Evolutionary conservation across 2,329 filamentous ascomycete species (phyloP).

Genomic region (Exophiala bonariae): DNA sequence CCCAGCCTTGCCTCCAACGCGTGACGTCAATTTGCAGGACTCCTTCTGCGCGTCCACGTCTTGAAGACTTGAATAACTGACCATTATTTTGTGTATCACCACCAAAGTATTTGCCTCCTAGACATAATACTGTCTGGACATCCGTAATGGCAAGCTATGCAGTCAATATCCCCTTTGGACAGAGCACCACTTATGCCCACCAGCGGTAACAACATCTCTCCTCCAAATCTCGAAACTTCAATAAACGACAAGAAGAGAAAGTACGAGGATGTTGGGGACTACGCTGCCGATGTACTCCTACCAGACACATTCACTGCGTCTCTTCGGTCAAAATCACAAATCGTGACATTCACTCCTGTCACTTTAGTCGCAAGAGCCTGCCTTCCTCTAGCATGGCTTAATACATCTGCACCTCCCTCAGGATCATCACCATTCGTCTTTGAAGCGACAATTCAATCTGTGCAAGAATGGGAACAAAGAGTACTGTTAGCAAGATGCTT

Average conservation of each 20-base stretch:
- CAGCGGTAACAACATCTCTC: constrained; percentile 11
- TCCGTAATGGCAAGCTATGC: constrained; percentile 22
- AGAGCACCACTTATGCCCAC: constrained; percentile 9
- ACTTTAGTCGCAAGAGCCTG: constrained; percentile 24
- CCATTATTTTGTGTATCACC: background rate
- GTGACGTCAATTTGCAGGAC: constrained; percentile 13
- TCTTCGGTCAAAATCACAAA: constrained; percentile 3
- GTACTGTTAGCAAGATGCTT: constrained; percentile 19
- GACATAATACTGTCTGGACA: background rate
- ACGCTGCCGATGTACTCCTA: background rate
- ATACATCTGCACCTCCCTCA: constrained; percentile 2
- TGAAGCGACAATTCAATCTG: constrained; percentile 15
- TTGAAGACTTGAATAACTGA: no score
- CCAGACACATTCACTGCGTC: constrained; percentile 9
- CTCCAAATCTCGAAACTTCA: background rate
- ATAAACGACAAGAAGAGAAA: constrained; percentile 19
- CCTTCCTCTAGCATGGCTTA: constrained; percentile 26
- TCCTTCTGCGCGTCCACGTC: no score
- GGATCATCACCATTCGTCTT: constrained; percentile 12
- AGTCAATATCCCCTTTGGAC: constrained; percentile 5
- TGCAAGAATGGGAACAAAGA: constrained; percentile 23
- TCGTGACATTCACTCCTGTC: constrained; percentile 17
- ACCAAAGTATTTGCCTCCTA: no score
- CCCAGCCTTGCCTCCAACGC: constrained; percentile 2
- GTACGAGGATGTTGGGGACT: constrained; percentile 10